A percentile compares a stretch with the other conserved stretches of the same genome.
Evolutionary conservation across 495 filamentous ascomycete genomes (phyloP).

Genomic region (Annulohypoxylon stygium): DNA sequence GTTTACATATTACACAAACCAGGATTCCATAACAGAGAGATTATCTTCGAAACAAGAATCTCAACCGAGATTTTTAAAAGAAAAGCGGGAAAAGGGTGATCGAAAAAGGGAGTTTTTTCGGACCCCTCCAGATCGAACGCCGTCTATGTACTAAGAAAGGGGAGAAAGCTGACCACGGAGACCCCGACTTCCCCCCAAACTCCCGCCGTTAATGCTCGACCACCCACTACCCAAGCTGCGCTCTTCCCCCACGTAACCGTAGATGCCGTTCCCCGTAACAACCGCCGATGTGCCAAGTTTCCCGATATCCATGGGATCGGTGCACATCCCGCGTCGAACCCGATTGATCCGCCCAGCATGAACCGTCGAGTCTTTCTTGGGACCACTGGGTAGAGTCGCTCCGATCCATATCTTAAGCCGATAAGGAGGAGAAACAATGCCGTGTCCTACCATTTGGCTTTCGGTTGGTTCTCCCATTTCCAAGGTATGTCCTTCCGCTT

Average conservation of each 20-base stretch:
- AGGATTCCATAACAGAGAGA: neutral
- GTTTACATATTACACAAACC: conserved; percentile 6
- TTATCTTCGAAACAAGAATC: neutral
- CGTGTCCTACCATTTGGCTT: neutral
- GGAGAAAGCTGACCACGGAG: neutral
- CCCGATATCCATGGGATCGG: neutral
- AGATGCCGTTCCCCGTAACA: neutral
- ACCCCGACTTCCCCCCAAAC: neutral
- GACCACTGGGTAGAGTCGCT: neutral
- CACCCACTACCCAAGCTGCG: neutral
- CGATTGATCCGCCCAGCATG: neutral
- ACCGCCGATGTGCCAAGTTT: neutral
- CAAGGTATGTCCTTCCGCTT: conserved; percentile 33
- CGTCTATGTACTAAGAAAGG: neutral
- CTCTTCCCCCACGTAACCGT: neutral
- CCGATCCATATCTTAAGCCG: neutral
- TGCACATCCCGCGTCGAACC: neutral
- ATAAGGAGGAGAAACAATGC: no score
- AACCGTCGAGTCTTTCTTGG: neutral
- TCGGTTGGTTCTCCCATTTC: neutral
- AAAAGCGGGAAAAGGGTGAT: neutral
- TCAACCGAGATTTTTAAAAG: neutral
- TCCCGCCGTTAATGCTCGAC: neutral
- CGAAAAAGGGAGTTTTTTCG: neutral
- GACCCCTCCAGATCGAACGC: conserved; percentile 10